Evolutionary conservation across 495 filamentous ascomycete species (phyloP), one percentile per base, ranked within the genome.

Genomic region (Aspergillus leporis): DNA sequence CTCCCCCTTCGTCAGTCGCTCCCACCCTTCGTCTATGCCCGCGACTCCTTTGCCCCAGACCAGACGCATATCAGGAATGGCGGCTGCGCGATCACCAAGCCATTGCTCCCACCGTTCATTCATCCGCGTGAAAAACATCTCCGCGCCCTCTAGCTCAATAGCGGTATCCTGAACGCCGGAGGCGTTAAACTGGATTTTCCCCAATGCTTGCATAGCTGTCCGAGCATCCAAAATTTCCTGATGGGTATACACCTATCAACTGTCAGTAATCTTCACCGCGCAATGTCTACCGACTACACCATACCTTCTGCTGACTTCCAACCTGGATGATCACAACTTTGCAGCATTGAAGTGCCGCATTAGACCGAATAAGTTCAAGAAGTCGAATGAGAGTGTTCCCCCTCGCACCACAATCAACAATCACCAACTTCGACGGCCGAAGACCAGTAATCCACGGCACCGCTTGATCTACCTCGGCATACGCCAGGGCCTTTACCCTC

Each of bases 321-420:
- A 81, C 62, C 4, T 73, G 60, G 0, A 81, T 40, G 53, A 75
- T 69, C 0, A 76, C 59, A 31, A 69, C 43, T 19, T 74, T 61
- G 12, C 59, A 59, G 9, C 16, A 38, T 8, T 70, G 18, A 5
- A 63, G 31, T 2, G 3, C 22, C 6, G 28, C 21, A 28, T 59
- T 36, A 8, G 30, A 21, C 34, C 56, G 32, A 7, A 85, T 53
- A 3, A 68, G 51, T 0, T 63, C 51, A 1, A 68, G 67, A 66
- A 82, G 76, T 12, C 67, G 53, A n/a, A 67, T 56, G 1, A 70
- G 62, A 0, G 71, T 74, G 53, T 66, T 65, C 7, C 59, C 75
- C 14, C 83, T 68, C 0, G 74, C 74, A 14, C 82, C 84, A 62
- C 82, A 85, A 60, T 87, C 80, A 51, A 76, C 59, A 30, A 86